phyloP scores from a whole-genome alignment of 2,329 filamentous ascomycete species.

The Elsinoe fawcettii region DNA sequence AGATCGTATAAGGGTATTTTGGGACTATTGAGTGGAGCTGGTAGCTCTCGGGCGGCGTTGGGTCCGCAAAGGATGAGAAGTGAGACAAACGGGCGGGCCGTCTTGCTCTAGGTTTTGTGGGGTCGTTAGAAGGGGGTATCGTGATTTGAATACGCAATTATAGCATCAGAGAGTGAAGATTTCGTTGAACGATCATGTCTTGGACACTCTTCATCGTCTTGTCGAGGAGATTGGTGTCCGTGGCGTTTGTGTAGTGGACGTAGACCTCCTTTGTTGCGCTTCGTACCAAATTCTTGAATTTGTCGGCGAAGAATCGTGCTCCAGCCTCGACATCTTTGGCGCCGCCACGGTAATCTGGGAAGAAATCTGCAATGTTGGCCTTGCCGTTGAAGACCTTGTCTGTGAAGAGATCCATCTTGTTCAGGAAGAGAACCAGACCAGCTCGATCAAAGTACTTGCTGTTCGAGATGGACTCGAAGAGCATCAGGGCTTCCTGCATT shows the following conservation, averaged over 20 bases:
- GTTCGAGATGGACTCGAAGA: conserved; percentile 68
- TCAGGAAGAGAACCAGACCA: conserved; percentile 64
- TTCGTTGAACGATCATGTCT: conserved; percentile 48
- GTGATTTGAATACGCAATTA: conserved; percentile 19
- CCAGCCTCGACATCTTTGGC: conserved; percentile 41
- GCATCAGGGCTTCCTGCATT: conserved; percentile 64
- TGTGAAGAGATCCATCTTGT: conserved; percentile 61
- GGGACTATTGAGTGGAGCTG: neutral
- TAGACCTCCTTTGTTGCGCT: conserved; percentile 46
- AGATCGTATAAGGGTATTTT: neutral
- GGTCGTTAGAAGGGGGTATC: conserved; percentile 2
- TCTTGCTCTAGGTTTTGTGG: conserved; percentile 1
- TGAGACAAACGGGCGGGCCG: conserved; percentile 14
- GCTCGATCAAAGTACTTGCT: conserved; percentile 66
- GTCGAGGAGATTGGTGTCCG: conserved; percentile 44
- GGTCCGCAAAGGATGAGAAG: neutral
- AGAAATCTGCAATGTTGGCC: conserved; percentile 42
- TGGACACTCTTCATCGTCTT: conserved; percentile 48
- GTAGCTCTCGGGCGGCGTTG: conserved; percentile 3
- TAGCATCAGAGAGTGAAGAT: conserved; percentile 43
- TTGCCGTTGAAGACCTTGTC: conserved; percentile 42
- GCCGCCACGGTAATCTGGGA: conserved; percentile 42
- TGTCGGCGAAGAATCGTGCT: conserved; percentile 44
- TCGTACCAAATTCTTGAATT: conserved; percentile 44
- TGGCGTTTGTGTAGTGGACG: conserved; percentile 46